Conservation (phyloP, 345 rosid species). For the Turnera subulata region DNA sequence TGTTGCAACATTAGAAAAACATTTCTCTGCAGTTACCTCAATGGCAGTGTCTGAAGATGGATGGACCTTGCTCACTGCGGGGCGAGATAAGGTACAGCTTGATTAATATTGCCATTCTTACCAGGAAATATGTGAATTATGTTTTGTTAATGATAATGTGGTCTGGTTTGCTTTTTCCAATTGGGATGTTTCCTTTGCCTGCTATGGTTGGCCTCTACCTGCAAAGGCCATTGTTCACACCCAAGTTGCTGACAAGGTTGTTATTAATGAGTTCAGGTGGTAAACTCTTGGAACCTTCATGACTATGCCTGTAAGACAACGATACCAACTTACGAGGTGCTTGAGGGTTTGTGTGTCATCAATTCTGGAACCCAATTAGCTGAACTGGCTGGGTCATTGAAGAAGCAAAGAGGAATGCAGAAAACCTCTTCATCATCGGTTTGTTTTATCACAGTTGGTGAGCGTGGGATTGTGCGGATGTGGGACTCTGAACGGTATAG, state of each 20-base stretch:
- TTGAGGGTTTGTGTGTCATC: conserved; percentile 69
- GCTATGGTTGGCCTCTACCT: not conserved
- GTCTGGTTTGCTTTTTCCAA: too few species aligned
- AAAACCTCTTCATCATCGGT: conserved; percentile 32
- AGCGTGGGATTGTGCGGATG: conserved; percentile 73
- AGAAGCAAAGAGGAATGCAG: conserved; percentile 40
- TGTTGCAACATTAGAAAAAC: conserved; percentile 61
- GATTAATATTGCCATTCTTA: not conserved
- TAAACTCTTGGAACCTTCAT: conserved; percentile 87
- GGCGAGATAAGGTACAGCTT: conserved; percentile 79
- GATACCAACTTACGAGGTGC: conserved; percentile 72
- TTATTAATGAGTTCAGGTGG: conserved; percentile 55
- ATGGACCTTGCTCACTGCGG: conserved; percentile 68
- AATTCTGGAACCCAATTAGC: conserved; percentile 49
- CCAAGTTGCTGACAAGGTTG: conserved; percentile 8
- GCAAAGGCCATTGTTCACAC: not conserved
- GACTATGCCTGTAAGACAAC: conserved; percentile 68
- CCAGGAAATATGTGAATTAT: not conserved
- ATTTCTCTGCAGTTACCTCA: conserved; percentile 80
- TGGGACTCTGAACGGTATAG: conserved; percentile 86
- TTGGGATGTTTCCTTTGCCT: not conserved
- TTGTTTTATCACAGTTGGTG: conserved; percentile 76
- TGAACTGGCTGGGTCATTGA: conserved; percentile 38
- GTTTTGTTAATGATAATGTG: not conserved
- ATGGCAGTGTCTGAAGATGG: conserved; percentile 83